Evolutionary conservation across 192 early-diverging fungal genomes (phyloP).

Genomic region (Coemansia sp.): DNA sequence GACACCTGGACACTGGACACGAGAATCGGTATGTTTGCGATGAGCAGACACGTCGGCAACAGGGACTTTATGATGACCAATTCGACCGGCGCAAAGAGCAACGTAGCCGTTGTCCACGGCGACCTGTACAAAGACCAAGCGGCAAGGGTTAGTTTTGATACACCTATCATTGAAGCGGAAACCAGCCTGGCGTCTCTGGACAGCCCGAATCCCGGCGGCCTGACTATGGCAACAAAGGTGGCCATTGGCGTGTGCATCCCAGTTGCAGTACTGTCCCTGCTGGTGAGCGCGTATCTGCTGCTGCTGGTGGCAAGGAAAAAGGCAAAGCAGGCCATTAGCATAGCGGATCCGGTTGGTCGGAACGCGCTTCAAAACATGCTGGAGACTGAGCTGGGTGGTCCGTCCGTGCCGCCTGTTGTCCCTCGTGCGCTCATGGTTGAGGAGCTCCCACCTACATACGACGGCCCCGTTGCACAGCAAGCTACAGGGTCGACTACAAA

Average conservation of each 20-base stretch:
- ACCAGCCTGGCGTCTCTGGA: not conserved
- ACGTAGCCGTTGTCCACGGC: not conserved
- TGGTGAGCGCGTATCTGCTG: not conserved
- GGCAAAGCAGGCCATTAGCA: too few relatives aligned
- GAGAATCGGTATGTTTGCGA: not conserved
- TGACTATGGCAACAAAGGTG: too few relatives aligned
- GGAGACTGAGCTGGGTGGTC: not conserved
- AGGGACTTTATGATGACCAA: not conserved
- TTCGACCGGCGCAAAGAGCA: not conserved
- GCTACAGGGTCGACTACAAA: too few relatives aligned
- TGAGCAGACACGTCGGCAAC: not conserved
- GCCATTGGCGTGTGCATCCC: not conserved
- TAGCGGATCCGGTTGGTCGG: not conserved
- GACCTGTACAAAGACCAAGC: not conserved
- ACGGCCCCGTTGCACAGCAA: too few relatives aligned
- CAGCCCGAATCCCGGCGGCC: not conserved
- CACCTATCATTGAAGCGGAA: not conserved
- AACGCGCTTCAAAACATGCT: not conserved
- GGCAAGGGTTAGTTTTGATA: not conserved
- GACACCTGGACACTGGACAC: not conserved
- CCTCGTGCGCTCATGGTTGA: too few relatives aligned
- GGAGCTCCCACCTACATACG: too few relatives aligned
- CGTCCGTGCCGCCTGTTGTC: too few relatives aligned
- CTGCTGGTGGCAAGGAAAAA: not conserved
- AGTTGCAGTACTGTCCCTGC: not conserved